These are phyloP conservation scores for Rhizopus arrhizus DNA, from an alignment of 371 early-diverging fungal species.

Conservation along the genomic window DNA sequence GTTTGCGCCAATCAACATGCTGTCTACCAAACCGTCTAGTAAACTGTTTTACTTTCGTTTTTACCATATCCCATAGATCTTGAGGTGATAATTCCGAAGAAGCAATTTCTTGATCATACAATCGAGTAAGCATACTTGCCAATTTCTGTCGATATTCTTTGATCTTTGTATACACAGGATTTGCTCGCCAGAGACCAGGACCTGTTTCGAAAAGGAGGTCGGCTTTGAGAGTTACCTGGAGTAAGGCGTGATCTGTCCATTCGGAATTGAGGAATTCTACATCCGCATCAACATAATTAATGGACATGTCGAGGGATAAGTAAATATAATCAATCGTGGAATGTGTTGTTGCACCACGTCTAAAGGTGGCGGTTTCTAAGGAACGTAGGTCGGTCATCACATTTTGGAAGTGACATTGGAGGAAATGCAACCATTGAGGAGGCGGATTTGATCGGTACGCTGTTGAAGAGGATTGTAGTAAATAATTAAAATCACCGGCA, in stretches of 20 bases:
- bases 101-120: no score
- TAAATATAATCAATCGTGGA: slow-evolving; percentile 7
- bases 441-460: no score
- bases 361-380: background rate
- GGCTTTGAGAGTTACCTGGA: background rate
- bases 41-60: background rate
- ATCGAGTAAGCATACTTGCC: background rate
- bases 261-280: background rate
- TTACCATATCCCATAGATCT: background rate
- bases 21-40: background rate
- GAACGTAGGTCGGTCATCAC: background rate
- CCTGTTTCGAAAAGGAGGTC: background rate
- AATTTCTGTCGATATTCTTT: background rate
- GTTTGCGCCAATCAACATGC: background rate
- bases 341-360: background rate
- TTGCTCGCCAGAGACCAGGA: slow-evolving; percentile 9
- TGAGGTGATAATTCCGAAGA: background rate
- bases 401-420: background rate
- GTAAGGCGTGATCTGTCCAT: slow-evolving; percentile 16
- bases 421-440: background rate
- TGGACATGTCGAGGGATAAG: background rate
- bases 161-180: background rate
- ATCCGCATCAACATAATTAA: background rate
- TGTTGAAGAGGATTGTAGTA: background rate
- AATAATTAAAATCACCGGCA: background rate